Base-by-base conservation (phyloP, 2,329 filamentous ascomycete genomes). In the Hymenoscyphus fraxineus region DNA sequence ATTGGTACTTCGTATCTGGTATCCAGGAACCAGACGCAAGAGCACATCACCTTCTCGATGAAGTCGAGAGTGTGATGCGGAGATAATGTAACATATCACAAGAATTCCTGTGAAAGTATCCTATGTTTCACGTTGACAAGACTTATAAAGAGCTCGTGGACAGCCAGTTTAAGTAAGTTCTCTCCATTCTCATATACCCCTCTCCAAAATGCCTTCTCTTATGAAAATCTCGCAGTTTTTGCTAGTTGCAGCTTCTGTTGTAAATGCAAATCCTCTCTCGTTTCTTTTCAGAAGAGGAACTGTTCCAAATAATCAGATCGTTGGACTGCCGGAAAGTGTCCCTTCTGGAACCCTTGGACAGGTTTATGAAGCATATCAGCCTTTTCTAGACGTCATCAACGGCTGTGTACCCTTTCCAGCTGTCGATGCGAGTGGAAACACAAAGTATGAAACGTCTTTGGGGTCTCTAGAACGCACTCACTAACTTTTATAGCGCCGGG, bases 351-450 rank as follows among this genome's bases (percentile, higher is more conserved):
- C 76, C 1, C 72, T 75, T 0, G 85, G 85, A 15, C 72, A 77
- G 2, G 72, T 85, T 31, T 84, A 84, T 68, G 72, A 82, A 54
- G 81, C 82, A 61, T 87, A 85, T 74, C 81, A 87, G 74, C 85
- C 84, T 0, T 79, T 77, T 61, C 77, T 87, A 6, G 69, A 84
- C 12, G 81, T 87, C 5, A 78, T 80, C 19, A 83, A 84, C 69
- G 85, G 86, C 57, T 88, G 86, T 66, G 85, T 88, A 9, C 84
- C 85, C 0, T 88, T 86, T 71, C 85, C 85, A 0, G 85, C 82
- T 1, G 85, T 88, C 1, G 82, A 88, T 66, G 79, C 22, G 1
- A 51, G 22, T 27, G 44, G 44, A 27, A 51, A 51, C 19, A 51
- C 44, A 51, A 51, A 51, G 44, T 51, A 51, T 51, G 44, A 27